Evolutionary conservation across 192 early-diverging fungal species (phyloP).

Genomic region (Dissophora ornata): DNA sequence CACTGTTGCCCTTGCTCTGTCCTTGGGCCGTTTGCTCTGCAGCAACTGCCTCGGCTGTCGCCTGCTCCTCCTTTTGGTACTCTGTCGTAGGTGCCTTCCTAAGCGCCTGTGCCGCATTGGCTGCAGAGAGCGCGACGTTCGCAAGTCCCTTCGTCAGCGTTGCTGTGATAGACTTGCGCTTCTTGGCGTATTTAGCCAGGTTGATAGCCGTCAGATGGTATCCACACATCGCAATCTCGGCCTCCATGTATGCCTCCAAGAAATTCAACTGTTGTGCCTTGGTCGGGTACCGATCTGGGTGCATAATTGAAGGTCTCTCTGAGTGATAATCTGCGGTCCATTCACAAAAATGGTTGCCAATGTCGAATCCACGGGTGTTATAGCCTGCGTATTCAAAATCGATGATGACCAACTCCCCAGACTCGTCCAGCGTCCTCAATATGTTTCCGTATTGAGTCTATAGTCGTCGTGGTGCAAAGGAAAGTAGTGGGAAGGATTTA

Average conservation of each 20-base stretch:
- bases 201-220: slow-evolving; percentile 50
- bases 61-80: slow-evolving; percentile 9
- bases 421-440: slow-evolving; percentile 66
- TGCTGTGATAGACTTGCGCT: slow-evolving; percentile 16
- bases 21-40: neutral
- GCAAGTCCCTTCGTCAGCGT: slow-evolving; percentile 11
- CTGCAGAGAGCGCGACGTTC: slow-evolving; percentile 25
- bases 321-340: slow-evolving; percentile 87
- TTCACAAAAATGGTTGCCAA: slow-evolving; percentile 89
- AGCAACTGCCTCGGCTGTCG: neutral
- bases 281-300: slow-evolving; percentile 66
- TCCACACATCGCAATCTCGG: slow-evolving; percentile 57
- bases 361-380: slow-evolving; percentile 82
- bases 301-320: slow-evolving; percentile 53
- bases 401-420: slow-evolving; percentile 75
- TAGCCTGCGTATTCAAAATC: slow-evolving; percentile 89
- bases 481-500: slow-evolving; percentile 10
- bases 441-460: slow-evolving; percentile 91
- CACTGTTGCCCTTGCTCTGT: slow-evolving; percentile 24
- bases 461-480: neutral
- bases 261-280: slow-evolving; percentile 66
- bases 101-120: slow-evolving; percentile 9
- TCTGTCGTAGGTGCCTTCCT: slow-evolving; percentile 12
- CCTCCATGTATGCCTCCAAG: slow-evolving; percentile 72
- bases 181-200: slow-evolving; percentile 32